These are phyloP conservation scores for Sarocladiaceae sp. DNA, from an alignment of 2,329 filamentous ascomycete species.

Conservation along the genomic window DNA sequence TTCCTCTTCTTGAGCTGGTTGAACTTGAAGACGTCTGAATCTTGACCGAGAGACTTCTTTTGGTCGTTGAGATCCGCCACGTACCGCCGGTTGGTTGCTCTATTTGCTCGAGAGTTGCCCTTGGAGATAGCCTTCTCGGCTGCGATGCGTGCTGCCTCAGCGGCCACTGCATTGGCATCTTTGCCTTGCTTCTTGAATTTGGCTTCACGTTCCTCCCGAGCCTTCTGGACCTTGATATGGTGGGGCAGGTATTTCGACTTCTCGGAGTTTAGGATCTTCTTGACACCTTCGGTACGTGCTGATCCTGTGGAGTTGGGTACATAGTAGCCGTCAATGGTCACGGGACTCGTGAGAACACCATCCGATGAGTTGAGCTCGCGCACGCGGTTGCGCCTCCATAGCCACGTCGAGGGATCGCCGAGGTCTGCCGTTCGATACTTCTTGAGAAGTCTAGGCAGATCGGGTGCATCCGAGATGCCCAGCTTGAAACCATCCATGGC, in stretches of 20 bases:
- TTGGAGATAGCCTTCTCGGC: slow-evolving; percentile 78
- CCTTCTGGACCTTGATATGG: slow-evolving; percentile 91
- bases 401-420: slow-evolving; percentile 46
- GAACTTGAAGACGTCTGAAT: slow-evolving; percentile 90
- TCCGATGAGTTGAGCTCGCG: slow-evolving; percentile 44
- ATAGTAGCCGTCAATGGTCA: slow-evolving; percentile 61
- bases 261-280: slow-evolving; percentile 93
- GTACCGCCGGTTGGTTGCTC: slow-evolving; percentile 90
- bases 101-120: slow-evolving; percentile 85
- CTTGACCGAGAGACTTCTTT: slow-evolving; percentile 75
- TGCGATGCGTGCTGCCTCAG: slow-evolving; percentile 65
- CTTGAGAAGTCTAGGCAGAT: slow-evolving; percentile 41
- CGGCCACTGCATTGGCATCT: slow-evolving; percentile 58
- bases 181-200: slow-evolving; percentile 59
- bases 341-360: slow-evolving; percentile 22
- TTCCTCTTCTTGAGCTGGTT: slow-evolving; percentile 99
- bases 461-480: slow-evolving; percentile 39
- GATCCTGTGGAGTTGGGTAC: slow-evolving; percentile 79
- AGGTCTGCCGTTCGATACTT: slow-evolving; percentile 39
- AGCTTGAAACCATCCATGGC: slow-evolving; percentile 39
- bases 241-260: slow-evolving; percentile 98
- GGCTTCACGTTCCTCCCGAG: slow-evolving; percentile 85
- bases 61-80: slow-evolving; percentile 94
- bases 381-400: slow-evolving; percentile 51
- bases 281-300: slow-evolving; percentile 86